Evolutionary conservation across 352 stramenopile genomes (phyloP).

Genomic region (Phytophthora quininea): DNA sequence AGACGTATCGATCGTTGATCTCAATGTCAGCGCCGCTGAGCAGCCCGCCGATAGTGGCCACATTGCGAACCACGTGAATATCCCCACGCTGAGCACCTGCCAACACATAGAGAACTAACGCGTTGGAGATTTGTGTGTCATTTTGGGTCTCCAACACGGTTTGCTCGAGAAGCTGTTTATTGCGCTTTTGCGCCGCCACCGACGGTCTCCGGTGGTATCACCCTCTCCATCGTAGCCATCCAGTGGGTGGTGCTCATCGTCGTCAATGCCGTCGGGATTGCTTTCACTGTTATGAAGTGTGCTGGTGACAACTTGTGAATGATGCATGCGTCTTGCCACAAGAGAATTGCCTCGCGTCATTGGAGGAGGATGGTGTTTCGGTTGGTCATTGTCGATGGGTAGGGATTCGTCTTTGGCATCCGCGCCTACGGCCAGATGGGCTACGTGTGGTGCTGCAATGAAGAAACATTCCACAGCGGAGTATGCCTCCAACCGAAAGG

Average conservation of each 20-base stretch:
- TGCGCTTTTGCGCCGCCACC: conserved; percentile 83
- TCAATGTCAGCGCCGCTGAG: conserved; percentile 70
- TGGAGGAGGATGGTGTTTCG: conserved; percentile 5
- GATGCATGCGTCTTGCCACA: conserved; percentile 27
- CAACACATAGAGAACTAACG: conserved; percentile 82
- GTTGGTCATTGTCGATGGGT: not conserved
- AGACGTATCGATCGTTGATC: conserved; percentile 74
- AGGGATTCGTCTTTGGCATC: not conserved
- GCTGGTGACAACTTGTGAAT: conserved; percentile 45
- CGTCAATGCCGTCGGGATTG: conserved; percentile 8
- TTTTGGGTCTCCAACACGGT: conserved; percentile 60
- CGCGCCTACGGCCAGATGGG: conserved; percentile 15
- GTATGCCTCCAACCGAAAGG: conserved; percentile 39
- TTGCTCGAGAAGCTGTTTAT: conserved; percentile 69
- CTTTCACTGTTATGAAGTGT: conserved; percentile 16
- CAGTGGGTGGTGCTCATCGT: conserved; percentile 15
- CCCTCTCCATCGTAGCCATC: conserved; percentile 16
- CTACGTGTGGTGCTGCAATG: conserved; percentile 45
- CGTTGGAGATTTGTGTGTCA: conserved; percentile 53
- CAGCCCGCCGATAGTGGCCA: conserved; percentile 57
- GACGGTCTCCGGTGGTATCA: conserved; percentile 31
- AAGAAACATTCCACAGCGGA: conserved; percentile 66
- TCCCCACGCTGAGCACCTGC: conserved; percentile 75
- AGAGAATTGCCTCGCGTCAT: conserved; percentile 31
- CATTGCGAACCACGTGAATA: conserved; percentile 76